A percentile compares a stretch with the other conserved stretches of the same genome.
Conservation (phyloP, 176 grass and related monocot genomes). For the Dactylis glomerata region DNA sequence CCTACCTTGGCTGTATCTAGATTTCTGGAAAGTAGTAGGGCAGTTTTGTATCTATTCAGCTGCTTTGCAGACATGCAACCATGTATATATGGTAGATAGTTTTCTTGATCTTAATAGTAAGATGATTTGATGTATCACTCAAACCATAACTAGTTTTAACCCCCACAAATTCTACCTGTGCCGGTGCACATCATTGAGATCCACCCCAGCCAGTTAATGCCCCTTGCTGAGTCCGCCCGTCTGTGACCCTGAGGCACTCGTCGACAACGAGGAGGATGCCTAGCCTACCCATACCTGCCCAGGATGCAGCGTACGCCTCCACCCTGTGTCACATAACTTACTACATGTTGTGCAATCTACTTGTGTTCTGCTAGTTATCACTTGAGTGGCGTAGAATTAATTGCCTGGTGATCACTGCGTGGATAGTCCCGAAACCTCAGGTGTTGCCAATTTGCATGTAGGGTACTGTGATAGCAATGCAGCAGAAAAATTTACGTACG, state of each 20-base stretch:
- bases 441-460: neutral
- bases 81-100: neutral
- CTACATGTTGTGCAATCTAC: neutral
- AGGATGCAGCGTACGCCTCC: neutral
- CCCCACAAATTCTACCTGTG: neutral
- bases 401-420: neutral
- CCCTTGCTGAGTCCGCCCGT: neutral
- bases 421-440: neutral
- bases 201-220: neutral
- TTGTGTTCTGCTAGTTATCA: neutral
- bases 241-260: neutral
- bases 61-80: neutral
- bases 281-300: constrained; percentile 21
- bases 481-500: neutral
- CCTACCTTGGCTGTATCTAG: neutral
- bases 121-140: neutral
- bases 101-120: constrained; percentile 8
- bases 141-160: neutral
- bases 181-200: neutral
- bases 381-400: neutral
- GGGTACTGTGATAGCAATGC: neutral
- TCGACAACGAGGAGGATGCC: constrained; percentile 27
- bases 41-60: too few relatives aligned
- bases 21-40: neutral
- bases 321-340: neutral